Evolutionary conservation across 176 grass and related monocot genomes (phyloP).

Genomic region (Musa beccarii): DNA sequence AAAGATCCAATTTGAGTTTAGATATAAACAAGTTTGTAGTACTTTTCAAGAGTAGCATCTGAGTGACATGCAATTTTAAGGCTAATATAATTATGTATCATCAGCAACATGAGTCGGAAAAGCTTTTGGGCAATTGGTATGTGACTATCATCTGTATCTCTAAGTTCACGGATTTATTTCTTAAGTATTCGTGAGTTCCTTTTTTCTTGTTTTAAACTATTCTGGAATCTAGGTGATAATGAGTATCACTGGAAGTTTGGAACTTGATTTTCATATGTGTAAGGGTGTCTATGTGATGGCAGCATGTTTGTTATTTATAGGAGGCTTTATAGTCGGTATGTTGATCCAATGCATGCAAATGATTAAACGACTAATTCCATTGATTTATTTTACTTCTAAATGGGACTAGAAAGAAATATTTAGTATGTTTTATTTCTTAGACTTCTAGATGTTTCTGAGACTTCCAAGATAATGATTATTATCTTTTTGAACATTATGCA

Average conservation of each 20-base stretch:
- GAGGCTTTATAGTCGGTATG: too few relatives aligned
- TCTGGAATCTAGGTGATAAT: not conserved
- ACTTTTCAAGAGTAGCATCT: too few relatives aligned
- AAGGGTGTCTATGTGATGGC: not conserved
- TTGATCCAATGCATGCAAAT: too few relatives aligned
- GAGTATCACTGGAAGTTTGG: not conserved
- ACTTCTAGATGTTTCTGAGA: too few relatives aligned
- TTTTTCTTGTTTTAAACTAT: not conserved
- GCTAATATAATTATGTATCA: too few relatives aligned
- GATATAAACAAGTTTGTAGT: too few relatives aligned
- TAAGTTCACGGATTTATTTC: not conserved
- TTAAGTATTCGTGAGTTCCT: not conserved
- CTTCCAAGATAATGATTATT: too few relatives aligned
- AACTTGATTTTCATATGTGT: not conserved
- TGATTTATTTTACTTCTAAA: not conserved
- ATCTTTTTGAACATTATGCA: conserved; percentile 23
- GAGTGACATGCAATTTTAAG: too few relatives aligned
- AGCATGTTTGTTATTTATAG: not conserved
- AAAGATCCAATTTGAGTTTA: too few relatives aligned
- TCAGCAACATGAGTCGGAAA: too few relatives aligned
- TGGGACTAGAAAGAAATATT: too few relatives aligned
- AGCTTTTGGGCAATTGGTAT: not conserved
- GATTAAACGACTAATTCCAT: not conserved
- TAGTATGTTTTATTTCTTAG: too few relatives aligned
- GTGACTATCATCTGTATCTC: not conserved